Evolutionary conservation across 2,329 filamentous ascomycete species (phyloP), one percentile per base, ranked within the genome.

Genomic region (Fusarium sp.): DNA sequence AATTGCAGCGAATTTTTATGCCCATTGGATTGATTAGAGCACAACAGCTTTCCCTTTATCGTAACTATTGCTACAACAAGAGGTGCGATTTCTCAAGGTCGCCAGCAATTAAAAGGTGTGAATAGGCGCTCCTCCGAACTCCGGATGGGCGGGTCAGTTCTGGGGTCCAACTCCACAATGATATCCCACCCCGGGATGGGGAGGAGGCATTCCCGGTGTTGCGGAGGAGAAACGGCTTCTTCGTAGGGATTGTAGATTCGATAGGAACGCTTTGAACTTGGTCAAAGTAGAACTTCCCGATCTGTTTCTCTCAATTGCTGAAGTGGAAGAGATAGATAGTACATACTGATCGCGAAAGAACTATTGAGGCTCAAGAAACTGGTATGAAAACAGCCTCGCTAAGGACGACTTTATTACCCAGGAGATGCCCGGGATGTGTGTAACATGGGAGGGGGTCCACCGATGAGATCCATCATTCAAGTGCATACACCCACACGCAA

Each of bases 111-210:
- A 48, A 70, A 56, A 48, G 54, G 53, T 37, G 14, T 67, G 43
- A 67, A 62, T 67, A 51, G 51, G 52, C 51, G 60, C 54, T 60
- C 49, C 68, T 67, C 71, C 71, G 71, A 73, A 68, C 61, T 71
- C 71, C 71, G 71, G 71, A 53, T 61, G 50, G 52, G 66, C 58
- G 71, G 71, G 65, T 66, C 63, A 62, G 62, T 67, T 58, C 46
- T 60, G 60, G 62, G 52, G 58, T 58, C 55, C 39, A 53, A 53
- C 46, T 45, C 59, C 67, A 66, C 56, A 50, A 33, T 40, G 37
- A 52, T 55, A 67, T 62, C 51, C 68, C 68, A 71, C 65, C 56
- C 70, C 71, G 71, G 71, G 49, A 71, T 62, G 66, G 68, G 62
- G 60, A 58, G 50, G 56, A 68, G 62, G 61, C 56, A 54, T 62